phyloP scores from a whole-genome alignment of 306 rosid species.

The Aeschynomene evenia region DNA sequence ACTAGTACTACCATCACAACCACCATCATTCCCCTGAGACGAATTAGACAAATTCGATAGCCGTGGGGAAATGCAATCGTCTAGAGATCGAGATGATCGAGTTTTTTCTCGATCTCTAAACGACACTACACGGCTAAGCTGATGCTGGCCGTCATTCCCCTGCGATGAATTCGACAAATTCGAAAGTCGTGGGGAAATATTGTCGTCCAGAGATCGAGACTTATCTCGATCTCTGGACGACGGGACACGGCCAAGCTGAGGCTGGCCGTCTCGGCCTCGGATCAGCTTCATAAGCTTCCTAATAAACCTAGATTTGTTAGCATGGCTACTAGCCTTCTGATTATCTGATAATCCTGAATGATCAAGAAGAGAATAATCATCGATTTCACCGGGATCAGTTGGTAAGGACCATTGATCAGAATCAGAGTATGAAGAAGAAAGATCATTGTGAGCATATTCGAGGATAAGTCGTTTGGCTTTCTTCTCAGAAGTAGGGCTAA shows the following conservation, averaged over 20 bases:
- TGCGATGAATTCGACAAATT: conserved; percentile 42
- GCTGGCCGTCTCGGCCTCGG: conserved; percentile 47
- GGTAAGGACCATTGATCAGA: conserved; percentile 69
- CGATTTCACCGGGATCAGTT: conserved; percentile 56
- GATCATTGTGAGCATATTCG: conserved; percentile 65
- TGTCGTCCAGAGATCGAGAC: conserved; percentile 36
- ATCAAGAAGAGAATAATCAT: conserved; percentile 48
- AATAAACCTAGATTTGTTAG: conserved; percentile 48
- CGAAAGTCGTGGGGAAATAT: conserved; percentile 32
- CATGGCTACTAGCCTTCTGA: too few species aligned
- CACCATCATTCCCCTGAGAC: conserved; percentile 32
- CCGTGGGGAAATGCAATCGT: conserved; percentile 36
- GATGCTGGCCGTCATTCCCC: conserved; percentile 31
- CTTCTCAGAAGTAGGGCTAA: conserved; percentile 80
- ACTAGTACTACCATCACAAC: conserved; percentile 33
- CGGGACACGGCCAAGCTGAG: conserved; percentile 11
- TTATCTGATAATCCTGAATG: too few species aligned
- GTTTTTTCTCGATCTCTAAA: conserved; percentile 52
- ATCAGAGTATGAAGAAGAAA: conserved; percentile 64
- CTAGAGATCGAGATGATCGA: conserved; percentile 24
- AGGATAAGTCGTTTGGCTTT: conserved; percentile 83
- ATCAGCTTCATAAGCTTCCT: conserved; percentile 63
- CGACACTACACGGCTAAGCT: too few species aligned
- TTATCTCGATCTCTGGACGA: too few species aligned
- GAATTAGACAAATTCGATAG: too few species aligned